A percentile compares a stretch with the other conserved stretches of the same genome.
Conservation (phyloP, 495 filamentous ascomycete species). For the Tuber microsphaerosporum region DNA sequence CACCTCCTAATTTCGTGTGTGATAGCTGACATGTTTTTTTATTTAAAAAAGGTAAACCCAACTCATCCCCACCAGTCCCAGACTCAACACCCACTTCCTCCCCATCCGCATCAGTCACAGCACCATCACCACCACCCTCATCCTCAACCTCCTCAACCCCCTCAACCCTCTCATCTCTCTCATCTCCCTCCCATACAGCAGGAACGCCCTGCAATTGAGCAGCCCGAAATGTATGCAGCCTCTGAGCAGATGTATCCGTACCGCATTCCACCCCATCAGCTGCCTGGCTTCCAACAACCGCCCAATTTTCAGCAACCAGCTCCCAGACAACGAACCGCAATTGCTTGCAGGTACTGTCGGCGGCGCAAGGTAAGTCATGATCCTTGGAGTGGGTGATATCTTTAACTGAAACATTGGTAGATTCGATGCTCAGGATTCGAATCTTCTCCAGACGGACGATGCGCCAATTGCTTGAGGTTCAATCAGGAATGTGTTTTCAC, state of each 20-base stretch:
- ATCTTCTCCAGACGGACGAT: conserved; percentile 65
- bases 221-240: conserved; percentile 3
- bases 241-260: conserved; percentile 21
- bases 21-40: conserved; percentile 13
- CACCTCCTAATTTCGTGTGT: not conserved
- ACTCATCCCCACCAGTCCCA: conserved; percentile 20
- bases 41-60: not conserved
- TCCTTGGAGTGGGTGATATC: not conserved
- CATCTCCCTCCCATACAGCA: conserved; percentile 16
- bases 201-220: conserved; percentile 1
- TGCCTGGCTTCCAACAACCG: conserved; percentile 32
- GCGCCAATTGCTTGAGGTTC: conserved; percentile 72
- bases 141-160: conserved; percentile 15
- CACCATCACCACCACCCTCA: conserved; percentile 25
- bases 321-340: conserved; percentile 71
- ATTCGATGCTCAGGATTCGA: conserved; percentile 83
- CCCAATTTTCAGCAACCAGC: conserved; percentile 50
- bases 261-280: conserved; percentile 31
- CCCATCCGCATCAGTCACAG: conserved; percentile 18
- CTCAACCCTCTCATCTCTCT: conserved; percentile 15
- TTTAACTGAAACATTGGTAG: conserved; percentile 44
- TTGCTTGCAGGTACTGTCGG: conserved; percentile 77
- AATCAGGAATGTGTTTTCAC: conserved; percentile 83
- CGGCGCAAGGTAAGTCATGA: conserved; percentile 61
- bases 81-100: conserved; percentile 14